A percentile compares a stretch with the other conserved stretches of the same genome.
Evolutionary conservation across 345 rosid species (phyloP).

Genomic region (Hypericum perforatum): DNA sequence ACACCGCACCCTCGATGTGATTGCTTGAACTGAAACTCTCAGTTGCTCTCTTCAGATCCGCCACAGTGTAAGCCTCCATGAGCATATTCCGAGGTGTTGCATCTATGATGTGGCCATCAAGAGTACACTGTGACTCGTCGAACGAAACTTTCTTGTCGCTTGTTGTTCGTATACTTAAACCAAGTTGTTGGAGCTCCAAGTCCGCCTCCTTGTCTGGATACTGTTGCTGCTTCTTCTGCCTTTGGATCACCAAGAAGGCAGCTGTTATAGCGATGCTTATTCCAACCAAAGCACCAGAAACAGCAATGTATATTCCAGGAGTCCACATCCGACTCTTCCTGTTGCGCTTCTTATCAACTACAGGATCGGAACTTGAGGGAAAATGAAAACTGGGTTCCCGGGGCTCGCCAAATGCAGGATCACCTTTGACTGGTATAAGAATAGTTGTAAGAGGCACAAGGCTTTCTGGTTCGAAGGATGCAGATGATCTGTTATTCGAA

Average conservation of each 20-base stretch:
- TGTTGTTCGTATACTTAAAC: slow-evolving; percentile 62
- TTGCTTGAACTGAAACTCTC: slow-evolving; percentile 65
- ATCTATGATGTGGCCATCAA: slow-evolving; percentile 34
- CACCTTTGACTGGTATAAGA: slow-evolving; percentile 47
- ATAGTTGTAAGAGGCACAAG: slow-evolving; percentile 40
- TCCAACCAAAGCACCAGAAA: slow-evolving; percentile 43
- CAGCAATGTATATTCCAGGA: slow-evolving; percentile 39
- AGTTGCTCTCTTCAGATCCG: slow-evolving; percentile 68
- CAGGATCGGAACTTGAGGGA: slow-evolving; percentile 20
- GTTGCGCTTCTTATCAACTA: slow-evolving; percentile 17
- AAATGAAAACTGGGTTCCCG: slow-evolving; percentile 26
- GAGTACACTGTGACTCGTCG: slow-evolving; percentile 54
- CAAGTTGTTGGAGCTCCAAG: slow-evolving; percentile 64
- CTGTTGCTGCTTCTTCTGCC: slow-evolving; percentile 40
- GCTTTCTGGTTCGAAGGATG: slow-evolving; percentile 22
- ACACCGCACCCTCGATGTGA: slow-evolving; percentile 66
- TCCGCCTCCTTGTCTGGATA: slow-evolving; percentile 21
- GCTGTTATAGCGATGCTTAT: slow-evolving; percentile 45
- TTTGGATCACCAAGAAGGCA: slow-evolving; percentile 31
- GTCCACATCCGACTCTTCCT: slow-evolving; percentile 35
- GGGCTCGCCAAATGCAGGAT: slow-evolving; percentile 36
- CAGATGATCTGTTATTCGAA: slow-evolving; percentile 39
- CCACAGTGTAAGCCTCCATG: slow-evolving; percentile 43
- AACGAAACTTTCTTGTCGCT: slow-evolving; percentile 82
- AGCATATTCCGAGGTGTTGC: slow-evolving; percentile 33